phyloP scores from a whole-genome alignment of 164 flowering plant species.

The Magnolia sinica region DNA sequence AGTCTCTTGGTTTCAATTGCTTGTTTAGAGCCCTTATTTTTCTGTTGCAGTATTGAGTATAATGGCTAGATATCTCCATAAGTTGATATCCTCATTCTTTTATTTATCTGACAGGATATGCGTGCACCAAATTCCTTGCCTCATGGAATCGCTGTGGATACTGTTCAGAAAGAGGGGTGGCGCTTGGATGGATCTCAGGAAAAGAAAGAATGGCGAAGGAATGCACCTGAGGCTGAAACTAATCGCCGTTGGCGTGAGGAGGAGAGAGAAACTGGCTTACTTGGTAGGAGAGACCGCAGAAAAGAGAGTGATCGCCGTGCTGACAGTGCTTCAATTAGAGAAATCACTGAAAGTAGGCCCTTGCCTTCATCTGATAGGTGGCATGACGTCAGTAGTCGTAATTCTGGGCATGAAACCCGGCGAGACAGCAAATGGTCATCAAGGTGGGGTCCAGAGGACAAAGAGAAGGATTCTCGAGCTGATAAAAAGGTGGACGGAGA shows the following conservation, averaged over 20 bases:
- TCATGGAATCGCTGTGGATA: slow-evolving; percentile 33
- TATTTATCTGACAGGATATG: slow-evolving; percentile 38
- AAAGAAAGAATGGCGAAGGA: slow-evolving; percentile 74
- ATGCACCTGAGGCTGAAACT: slow-evolving; percentile 56
- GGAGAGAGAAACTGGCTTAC: slow-evolving; percentile 87
- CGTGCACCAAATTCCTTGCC: slow-evolving; percentile 44
- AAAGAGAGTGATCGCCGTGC: slow-evolving; percentile 61
- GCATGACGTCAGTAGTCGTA: slow-evolving; percentile 61
- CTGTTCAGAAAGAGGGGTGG: slow-evolving; percentile 66
- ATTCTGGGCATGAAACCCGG: slow-evolving; percentile 58
- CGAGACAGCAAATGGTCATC: slow-evolving; percentile 90
- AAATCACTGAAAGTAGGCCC: slow-evolving; percentile 45
- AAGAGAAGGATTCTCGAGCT: slow-evolving; percentile 62
- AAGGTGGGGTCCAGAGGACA: slow-evolving; percentile 98
- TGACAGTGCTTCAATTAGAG: slow-evolving; percentile 47
- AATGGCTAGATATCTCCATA: background rate
- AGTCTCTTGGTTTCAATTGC: background rate
- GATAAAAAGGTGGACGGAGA: slow-evolving; percentile 64
- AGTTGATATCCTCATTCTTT: background rate
- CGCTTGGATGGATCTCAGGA: slow-evolving; percentile 72
- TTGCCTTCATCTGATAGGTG: slow-evolving; percentile 65
- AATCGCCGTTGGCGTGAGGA: slow-evolving; percentile 94
- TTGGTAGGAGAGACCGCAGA: slow-evolving; percentile 77
- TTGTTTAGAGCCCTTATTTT: background rate
- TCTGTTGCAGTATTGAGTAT: background rate